A percentile compares a stretch with the other conserved stretches of the same genome.
These are phyloP conservation scores for Musa itinerans DNA, from an alignment of 176 grass and related monocot species.

Conservation along the genomic window DNA sequence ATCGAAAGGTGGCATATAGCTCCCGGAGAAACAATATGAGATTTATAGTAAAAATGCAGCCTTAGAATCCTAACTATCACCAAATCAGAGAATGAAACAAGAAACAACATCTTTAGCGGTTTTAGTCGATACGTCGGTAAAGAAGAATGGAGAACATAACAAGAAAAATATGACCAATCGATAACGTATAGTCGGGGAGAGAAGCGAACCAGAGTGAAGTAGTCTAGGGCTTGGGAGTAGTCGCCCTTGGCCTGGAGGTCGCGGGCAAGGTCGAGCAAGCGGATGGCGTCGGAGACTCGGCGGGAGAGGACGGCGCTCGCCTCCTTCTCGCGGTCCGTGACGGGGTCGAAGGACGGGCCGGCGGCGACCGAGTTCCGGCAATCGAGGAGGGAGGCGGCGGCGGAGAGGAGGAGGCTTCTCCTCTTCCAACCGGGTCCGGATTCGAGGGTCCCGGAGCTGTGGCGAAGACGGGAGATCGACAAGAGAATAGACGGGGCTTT, in stretches of 20 bases:
- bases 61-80: too few relatives aligned
- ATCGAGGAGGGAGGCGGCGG: slow-evolving; percentile 16
- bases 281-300: slow-evolving; percentile 52
- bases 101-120: neutral
- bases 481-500: neutral
- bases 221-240: slow-evolving; percentile 52
- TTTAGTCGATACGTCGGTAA: neutral
- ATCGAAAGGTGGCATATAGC: too few relatives aligned
- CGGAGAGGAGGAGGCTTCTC: slow-evolving; percentile 30
- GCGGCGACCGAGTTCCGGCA: neutral
- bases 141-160: neutral
- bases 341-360: slow-evolving; percentile 33
- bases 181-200: neutral
- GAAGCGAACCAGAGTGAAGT: slow-evolving; percentile 45
- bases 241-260: slow-evolving; percentile 86
- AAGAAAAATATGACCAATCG: neutral
- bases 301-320: slow-evolving; percentile 43
- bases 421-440: slow-evolving; percentile 17
- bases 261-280: slow-evolving; percentile 48
- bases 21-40: too few relatives aligned
- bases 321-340: slow-evolving; percentile 37
- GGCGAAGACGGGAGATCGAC: neutral
- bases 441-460: too few relatives aligned
- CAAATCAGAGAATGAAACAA: too few relatives aligned
- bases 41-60: too few relatives aligned